A percentile compares a stretch with the other conserved stretches of the same genome.
Conservation (phyloP, 1,284 basidiomycete species). For the Termitomyces sp. region DNA sequence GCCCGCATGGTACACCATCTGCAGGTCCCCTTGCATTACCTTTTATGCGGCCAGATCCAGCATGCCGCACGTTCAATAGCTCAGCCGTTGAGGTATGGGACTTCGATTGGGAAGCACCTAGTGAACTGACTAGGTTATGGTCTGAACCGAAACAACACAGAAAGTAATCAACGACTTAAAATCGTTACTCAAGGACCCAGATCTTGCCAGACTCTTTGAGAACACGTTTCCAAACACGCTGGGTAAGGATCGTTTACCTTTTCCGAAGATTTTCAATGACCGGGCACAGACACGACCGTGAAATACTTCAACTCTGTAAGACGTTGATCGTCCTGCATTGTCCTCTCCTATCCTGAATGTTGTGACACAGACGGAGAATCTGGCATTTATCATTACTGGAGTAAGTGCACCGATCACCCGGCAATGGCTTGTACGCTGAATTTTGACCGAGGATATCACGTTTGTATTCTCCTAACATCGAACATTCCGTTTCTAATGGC, state of each 20-base stretch:
- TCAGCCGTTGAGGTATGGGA: constrained; percentile 60
- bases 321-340: background rate
- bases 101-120: background rate
- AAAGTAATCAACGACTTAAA: constrained; percentile 70
- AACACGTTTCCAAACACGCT: constrained; percentile 76
- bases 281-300: constrained; percentile 59
- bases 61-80: constrained; percentile 70
- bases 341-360: background rate
- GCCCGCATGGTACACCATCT: constrained; percentile 54
- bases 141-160: constrained; percentile 26
- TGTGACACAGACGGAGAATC: constrained; percentile 44
- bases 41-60: constrained; percentile 62
- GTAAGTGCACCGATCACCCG: constrained; percentile 30
- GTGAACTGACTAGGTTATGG: background rate
- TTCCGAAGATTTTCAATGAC: background rate
- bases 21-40: constrained; percentile 59
- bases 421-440: background rate
- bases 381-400: constrained; percentile 74
- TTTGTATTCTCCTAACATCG: constrained; percentile 26
- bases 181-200: constrained; percentile 62
- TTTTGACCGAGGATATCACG: constrained; percentile 53
- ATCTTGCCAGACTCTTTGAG: constrained; percentile 69
- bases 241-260: constrained; percentile 33
- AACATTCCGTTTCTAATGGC: constrained; percentile 3
- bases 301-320: constrained; percentile 61